Percentiles rank a stretch among this genome's conserved stretches.
These are phyloP conservation scores for Dipodascus geniculatus DNA, from an alignment of 805 yeast genomes.

Conservation along the genomic window DNA sequence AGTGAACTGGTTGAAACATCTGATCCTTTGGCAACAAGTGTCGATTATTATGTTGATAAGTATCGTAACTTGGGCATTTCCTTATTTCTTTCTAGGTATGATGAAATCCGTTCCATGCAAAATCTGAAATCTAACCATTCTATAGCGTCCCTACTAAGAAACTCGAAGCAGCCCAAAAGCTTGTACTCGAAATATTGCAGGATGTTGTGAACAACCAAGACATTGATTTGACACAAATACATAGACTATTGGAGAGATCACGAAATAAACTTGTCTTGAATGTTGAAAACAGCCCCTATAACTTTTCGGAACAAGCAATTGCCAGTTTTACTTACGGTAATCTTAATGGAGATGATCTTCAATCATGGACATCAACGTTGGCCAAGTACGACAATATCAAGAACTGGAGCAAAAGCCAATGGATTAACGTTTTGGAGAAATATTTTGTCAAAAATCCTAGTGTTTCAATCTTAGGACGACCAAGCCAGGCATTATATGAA, in stretches of 20 bases:
- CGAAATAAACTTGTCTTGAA: conserved; percentile 38
- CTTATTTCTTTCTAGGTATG: not conserved
- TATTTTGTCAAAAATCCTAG: conserved; percentile 51
- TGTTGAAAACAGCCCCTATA: conserved; percentile 41
- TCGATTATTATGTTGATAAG: conserved; percentile 64
- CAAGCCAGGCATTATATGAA: conserved; percentile 52
- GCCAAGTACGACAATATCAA: conserved; percentile 47
- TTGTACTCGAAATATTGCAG: conserved; percentile 38
- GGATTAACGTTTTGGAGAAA: conserved; percentile 46
- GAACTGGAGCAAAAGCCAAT: conserved; percentile 52
- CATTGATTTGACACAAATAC: conserved; percentile 55
- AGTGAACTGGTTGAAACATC: conserved; percentile 67
- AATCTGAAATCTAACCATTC: conserved; percentile 27
- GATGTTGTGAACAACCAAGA: conserved; percentile 38
- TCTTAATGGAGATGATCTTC: conserved; percentile 44
- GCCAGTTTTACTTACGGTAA: conserved; percentile 74
- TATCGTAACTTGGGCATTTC: conserved; percentile 44
- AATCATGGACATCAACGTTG: conserved; percentile 41
- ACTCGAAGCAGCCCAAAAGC: conserved; percentile 41
- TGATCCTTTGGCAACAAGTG: conserved; percentile 67
- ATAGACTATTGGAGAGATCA: conserved; percentile 54
- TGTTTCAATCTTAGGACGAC: conserved; percentile 58
- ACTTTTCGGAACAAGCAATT: conserved; percentile 55
- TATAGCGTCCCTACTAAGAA: conserved; percentile 68
- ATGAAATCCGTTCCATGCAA: too few species aligned